Conservation (phyloP, 140 eudicot species). For the Erigeron philadelphicus region DNA sequence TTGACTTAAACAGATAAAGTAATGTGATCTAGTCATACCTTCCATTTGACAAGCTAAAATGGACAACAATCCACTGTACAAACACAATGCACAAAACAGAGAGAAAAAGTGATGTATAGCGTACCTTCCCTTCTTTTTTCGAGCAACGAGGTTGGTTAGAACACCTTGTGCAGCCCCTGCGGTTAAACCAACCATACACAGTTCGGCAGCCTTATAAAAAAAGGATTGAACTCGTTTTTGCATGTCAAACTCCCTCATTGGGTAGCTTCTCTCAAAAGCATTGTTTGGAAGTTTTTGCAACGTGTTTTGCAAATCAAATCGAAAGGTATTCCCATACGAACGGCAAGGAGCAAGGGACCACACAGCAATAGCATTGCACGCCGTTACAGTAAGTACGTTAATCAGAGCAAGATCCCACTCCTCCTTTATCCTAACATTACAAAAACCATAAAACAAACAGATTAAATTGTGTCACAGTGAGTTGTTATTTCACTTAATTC, state of each 20-base stretch:
- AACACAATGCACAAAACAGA: background rate
- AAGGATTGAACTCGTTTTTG: constrained; percentile 88
- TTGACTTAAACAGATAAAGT: background rate
- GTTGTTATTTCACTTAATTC: background rate
- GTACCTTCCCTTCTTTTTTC: constrained; percentile 78
- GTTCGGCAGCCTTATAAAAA: constrained; percentile 84
- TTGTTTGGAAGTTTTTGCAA: constrained; percentile 96
- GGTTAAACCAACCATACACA: constrained; percentile 87
- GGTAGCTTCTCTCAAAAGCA: constrained; percentile 83
- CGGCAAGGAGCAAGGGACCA: constrained; percentile 99
- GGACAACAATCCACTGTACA: background rate
- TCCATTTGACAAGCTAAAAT: background rate
- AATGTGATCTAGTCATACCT: background rate
- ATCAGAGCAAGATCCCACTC: constrained; percentile 99
- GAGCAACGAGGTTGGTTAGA: constrained; percentile 63
- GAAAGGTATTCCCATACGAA: constrained; percentile 93
- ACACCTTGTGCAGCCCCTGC: constrained; percentile 92
- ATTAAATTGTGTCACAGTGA: background rate
- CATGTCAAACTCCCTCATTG: constrained; percentile 78
- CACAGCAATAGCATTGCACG: constrained; percentile 90
- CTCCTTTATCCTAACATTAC: constrained; percentile 58
- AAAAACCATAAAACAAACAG: background rate
- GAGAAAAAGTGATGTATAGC: background rate
- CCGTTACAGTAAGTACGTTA: constrained; percentile 81
- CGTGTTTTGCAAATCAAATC: constrained; percentile 83